Conservation (phyloP, 768 basidiomycete species). For the Roridomyces roridus region DNA sequence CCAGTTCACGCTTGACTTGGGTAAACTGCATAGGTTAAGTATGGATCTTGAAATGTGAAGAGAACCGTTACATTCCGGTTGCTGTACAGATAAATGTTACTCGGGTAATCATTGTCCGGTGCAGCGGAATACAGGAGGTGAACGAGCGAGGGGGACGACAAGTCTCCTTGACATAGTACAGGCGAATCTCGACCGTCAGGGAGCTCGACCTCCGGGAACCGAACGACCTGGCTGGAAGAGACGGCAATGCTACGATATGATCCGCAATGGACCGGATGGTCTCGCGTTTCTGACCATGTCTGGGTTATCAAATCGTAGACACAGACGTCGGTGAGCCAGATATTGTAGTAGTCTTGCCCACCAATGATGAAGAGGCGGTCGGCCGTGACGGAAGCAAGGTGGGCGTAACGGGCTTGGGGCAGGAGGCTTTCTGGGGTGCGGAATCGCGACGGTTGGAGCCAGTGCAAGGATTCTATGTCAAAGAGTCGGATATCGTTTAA, state of each 20-base stretch:
- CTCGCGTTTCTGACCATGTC: constrained; percentile 80
- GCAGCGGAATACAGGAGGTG: constrained; percentile 80
- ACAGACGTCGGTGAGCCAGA: constrained; percentile 92
- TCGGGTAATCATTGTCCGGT: constrained; percentile 76
- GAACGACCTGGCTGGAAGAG: constrained; percentile 69
- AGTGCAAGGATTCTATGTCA: constrained; percentile 71
- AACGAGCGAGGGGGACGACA: constrained; percentile 60
- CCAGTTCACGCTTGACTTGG: constrained; percentile 94
- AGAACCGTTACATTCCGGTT: constrained; percentile 83
- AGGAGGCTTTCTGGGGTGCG: constrained; percentile 52
- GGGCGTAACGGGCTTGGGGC: constrained; percentile 92
- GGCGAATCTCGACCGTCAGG: too few relatives aligned
- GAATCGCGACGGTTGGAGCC: constrained; percentile 63
- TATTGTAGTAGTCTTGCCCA: constrained; percentile 92
- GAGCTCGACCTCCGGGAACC: constrained; percentile 71
- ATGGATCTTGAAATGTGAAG: constrained; percentile 36
- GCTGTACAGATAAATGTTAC: constrained; percentile 90
- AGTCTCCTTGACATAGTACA: constrained; percentile 44
- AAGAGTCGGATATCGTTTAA: constrained; percentile 92
- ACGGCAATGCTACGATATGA: constrained; percentile 95
- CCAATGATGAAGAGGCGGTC: constrained; percentile 91
- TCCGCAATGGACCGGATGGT: constrained; percentile 92
- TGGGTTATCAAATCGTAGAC: constrained; percentile 80
- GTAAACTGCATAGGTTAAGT: constrained; percentile 89
- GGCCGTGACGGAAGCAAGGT: constrained; percentile 88